These are phyloP conservation scores for Fusarium armeniacum DNA, from an alignment of 2,329 filamentous ascomycete genomes.

Conservation along the genomic window DNA sequence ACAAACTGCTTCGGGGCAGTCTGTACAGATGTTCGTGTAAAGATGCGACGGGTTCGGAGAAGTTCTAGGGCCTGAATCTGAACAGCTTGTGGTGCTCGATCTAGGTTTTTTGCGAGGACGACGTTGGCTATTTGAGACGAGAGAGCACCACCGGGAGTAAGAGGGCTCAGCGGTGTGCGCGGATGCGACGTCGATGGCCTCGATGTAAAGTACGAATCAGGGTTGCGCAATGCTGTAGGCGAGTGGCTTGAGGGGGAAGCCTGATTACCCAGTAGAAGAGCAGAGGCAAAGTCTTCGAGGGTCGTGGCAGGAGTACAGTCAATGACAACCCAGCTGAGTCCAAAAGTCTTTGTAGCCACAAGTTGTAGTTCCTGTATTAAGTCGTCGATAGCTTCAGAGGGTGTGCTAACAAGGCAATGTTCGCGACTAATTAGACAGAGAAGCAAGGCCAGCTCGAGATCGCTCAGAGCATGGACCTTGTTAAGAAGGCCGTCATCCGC, in stretches of 20 bases:
- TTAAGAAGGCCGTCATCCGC: slow-evolving; percentile 72
- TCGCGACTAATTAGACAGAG: slow-evolving; percentile 85
- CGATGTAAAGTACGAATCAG: slow-evolving; percentile 53
- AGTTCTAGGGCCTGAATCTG: slow-evolving; percentile 87
- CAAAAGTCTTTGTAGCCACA: slow-evolving; percentile 79
- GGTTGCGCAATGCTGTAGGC: slow-evolving; percentile 47
- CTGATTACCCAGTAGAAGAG: slow-evolving; percentile 68
- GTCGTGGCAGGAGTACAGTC: slow-evolving; percentile 80
- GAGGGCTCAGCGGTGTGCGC: slow-evolving; percentile 50
- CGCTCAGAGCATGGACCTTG: slow-evolving; percentile 83
- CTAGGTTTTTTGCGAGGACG: slow-evolving; percentile 84
- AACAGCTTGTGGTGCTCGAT: slow-evolving; percentile 78
- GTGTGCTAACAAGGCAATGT: slow-evolving; percentile 89
- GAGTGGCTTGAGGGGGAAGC: slow-evolving; percentile 46
- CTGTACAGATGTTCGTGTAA: slow-evolving; percentile 80
- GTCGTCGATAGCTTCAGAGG: slow-evolving; percentile 71
- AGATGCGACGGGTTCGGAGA: slow-evolving; percentile 82
- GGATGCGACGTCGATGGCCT: slow-evolving; percentile 43
- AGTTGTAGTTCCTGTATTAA: slow-evolving; percentile 81
- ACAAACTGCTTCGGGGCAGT: slow-evolving; percentile 83
- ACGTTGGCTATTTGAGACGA: slow-evolving; percentile 78
- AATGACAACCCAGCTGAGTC: slow-evolving; percentile 76
- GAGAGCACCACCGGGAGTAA: slow-evolving; percentile 47
- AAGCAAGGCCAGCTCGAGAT: slow-evolving; percentile 88
- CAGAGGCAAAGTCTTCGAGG: slow-evolving; percentile 83